Evolutionary conservation across 73 alveolate genomes (phyloP), one percentile per base, ranked within the genome.

Genomic region (Symbiodinium natans): DNA sequence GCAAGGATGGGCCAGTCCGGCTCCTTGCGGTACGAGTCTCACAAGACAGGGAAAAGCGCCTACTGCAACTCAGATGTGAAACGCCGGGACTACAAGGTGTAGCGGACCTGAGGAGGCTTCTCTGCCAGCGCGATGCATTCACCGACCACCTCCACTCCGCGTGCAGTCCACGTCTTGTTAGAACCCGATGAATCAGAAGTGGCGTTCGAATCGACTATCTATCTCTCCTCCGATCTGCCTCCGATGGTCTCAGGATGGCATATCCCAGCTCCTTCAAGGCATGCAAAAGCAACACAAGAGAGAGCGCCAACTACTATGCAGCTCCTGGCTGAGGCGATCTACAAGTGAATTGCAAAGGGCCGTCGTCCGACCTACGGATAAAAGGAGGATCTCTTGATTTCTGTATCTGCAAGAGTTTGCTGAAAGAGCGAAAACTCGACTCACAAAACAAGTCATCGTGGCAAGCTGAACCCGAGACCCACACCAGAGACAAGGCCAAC

Each of bases 1-100:
- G 97, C 97, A 9, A 90, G 68, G 29, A 41, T 68, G 29, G 97
- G 97, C 97, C 97, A 90, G 54, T 90, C 97, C 33, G 97, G 97
- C 54, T 90, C 97, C 97, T 90, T 8, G 4, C 43, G 33, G 31
- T 9, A n/a, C 40, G 27, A 3, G 80, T n/a, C 29, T 27, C 36
- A n/a, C 80, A 23, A 52, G 10, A 5, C 71, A 0, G 7, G 23
- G 56, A 56, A 56, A 63, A 63, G 19, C 38, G 38, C 80, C 59
- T 46, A 46, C 59, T 17, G 68, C n/a, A 6, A 46, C 59, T 13
- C 59, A 46, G 59, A 46, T 13, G 17, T 0, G 17, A 46, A n/a
- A 4, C 71, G n/a, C 68, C 27, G n/a, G n/a, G n/a, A n/a, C n/a
- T n/a, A n/a, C n/a, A n/a, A n/a, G n/a, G n/a, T n/a, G 17, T 29